Base-by-base conservation (phyloP, 2,329 filamentous ascomycete species). In the Tolypocladium cylindrosporum region DNA sequence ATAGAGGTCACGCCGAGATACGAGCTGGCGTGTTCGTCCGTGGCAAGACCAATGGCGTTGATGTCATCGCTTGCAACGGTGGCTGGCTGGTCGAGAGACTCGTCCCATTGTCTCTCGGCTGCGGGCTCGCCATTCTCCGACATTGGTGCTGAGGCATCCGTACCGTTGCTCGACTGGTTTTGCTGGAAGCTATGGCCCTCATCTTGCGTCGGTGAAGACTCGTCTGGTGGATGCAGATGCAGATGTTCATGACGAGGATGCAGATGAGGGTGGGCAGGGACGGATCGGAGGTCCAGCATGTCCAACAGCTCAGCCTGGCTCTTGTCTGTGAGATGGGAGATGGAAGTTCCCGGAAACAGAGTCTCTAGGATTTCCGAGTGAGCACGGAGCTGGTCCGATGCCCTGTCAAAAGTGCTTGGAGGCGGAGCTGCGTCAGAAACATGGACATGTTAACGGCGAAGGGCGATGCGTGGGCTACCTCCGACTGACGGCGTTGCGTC, bases 1-100 rank as follows among this genome's bases (percentile, higher is more conserved):
- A 86, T 81, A 3, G 83, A 86, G 0, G 83, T 85, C n/a, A 85
- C 81, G 8, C 84, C 83, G 6, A 86, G 73, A 63, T 86, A 87
- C 4, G 83, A 85, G 5, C 79, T 78, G 2, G 81, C 76, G 37
- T 79, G 77, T 58, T 80, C 76, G 24, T 83, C 76, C 10, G 77
- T 77, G 75, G 84, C 54, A 79, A 73, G 56, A 11, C 65, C 63
- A n/a, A 71, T 62, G 36, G 66, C 68, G 54, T 71, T 70, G 59
- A 70, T 68, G 41, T 71, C 68, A 62, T 70, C 68, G 37, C 63
- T 64, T n/a, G 66, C 65, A 9, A 66, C 58, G 16, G 61, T 60
- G 1, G 61, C 60, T 1, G 62, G 63, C 54, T 70, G 61, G 21
- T 65, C 63, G 0, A 63, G 61, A 3, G 64, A 61, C 42, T 70